These are phyloP conservation scores for Macrotyloma uniflorum DNA, from an alignment of 306 rosid genomes.

Conservation along the genomic window DNA sequence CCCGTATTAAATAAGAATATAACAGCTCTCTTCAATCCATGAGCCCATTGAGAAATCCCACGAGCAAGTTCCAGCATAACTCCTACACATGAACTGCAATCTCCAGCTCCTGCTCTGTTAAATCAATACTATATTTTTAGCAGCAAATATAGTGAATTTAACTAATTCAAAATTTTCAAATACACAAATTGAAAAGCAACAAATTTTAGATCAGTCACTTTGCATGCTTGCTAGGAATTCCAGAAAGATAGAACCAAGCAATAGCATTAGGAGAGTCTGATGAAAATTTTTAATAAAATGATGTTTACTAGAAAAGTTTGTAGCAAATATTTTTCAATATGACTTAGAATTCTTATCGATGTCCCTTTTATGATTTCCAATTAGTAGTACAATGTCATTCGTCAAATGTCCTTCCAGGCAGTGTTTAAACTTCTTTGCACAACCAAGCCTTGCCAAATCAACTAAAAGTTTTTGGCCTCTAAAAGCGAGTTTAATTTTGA, in stretches of 20 bases:
- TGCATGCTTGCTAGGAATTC: not conserved
- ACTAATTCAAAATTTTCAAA: not conserved
- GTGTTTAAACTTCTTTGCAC: not conserved
- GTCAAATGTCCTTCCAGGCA: not conserved
- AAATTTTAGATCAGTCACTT: not conserved
- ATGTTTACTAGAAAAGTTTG: not conserved
- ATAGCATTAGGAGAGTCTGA: not conserved
- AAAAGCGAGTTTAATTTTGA: not conserved
- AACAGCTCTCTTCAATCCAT: conserved; percentile 79
- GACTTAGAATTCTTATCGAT: not conserved
- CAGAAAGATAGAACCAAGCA: not conserved
- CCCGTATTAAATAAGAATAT: conserved; percentile 95
- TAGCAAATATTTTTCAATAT: not conserved
- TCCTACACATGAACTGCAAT: conserved; percentile 92
- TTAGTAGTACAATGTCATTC: not conserved
- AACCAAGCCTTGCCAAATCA: not conserved
- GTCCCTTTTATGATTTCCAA: not conserved
- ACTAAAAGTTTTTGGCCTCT: not conserved
- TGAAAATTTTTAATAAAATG: not conserved
- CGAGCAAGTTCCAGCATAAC: conserved; percentile 98
- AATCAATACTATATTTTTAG: conserved; percentile 35
- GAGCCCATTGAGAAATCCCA: conserved; percentile 97
- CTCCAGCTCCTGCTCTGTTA: conserved; percentile 97
- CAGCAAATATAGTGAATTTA: conserved; percentile 10
- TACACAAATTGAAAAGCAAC: conserved; percentile 7